phyloP scores from a whole-genome alignment of 352 stramenopile species.

The Phytopythium ostracodes region DNA sequence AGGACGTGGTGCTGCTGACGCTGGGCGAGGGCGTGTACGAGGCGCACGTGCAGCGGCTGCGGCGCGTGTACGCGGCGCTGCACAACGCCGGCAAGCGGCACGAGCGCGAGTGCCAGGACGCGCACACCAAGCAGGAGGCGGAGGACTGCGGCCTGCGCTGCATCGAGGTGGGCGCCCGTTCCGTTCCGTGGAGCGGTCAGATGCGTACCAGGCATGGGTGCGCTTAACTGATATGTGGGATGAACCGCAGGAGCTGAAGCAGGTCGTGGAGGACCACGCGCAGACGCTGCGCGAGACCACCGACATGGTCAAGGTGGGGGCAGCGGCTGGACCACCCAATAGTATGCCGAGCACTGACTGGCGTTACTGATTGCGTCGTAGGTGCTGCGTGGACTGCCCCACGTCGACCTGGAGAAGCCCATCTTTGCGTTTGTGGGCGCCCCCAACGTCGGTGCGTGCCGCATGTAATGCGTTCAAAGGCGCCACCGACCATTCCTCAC shows the following conservation, averaged over 20 bases:
- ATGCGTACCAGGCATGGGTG: no score
- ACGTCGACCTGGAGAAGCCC: slow-evolving; percentile 72
- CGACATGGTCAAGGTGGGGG: slow-evolving; percentile 56
- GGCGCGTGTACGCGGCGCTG: slow-evolving; percentile 69
- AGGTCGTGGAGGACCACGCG: slow-evolving; percentile 39
- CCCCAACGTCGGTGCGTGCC: slow-evolving; percentile 69
- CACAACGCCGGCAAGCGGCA: slow-evolving; percentile 76
- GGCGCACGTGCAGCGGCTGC: slow-evolving; percentile 63
- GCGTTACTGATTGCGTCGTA: slow-evolving; percentile 8
- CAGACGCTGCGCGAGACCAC: slow-evolving; percentile 40
- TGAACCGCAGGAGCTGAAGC: slow-evolving; percentile 32
- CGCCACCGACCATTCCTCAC: neutral
- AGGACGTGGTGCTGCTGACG: slow-evolving; percentile 83
- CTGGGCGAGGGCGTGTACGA: slow-evolving; percentile 72
- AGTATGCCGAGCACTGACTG: neutral
- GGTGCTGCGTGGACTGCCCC: slow-evolving; percentile 68
- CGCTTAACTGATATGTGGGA: neutral
- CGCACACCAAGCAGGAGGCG: slow-evolving; percentile 80
- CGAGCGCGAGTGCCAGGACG: slow-evolving; percentile 58
- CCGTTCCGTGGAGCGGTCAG: no score
- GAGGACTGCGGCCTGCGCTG: slow-evolving; percentile 69
- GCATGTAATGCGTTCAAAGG: neutral
- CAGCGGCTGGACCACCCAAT: neutral
- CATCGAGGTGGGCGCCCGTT: slow-evolving; percentile 43
- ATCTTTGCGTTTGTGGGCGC: slow-evolving; percentile 85